phyloP scores from a whole-genome alignment of 2,329 filamentous ascomycete genomes.

The Diaporthe citri region DNA sequence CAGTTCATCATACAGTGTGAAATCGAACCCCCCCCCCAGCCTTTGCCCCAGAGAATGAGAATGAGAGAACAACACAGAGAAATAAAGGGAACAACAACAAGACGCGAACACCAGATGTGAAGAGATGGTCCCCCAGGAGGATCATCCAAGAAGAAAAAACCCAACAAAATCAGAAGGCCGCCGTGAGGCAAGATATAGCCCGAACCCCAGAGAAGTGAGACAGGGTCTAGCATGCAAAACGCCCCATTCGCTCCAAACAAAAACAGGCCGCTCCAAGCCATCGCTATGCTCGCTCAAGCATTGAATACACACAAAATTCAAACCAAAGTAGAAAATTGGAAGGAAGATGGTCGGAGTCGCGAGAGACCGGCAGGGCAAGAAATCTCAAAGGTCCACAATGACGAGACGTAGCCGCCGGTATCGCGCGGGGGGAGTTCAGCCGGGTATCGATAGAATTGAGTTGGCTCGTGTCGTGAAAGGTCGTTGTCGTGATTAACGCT shows the following conservation, averaged over 20 bases:
- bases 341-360: constrained; percentile 12
- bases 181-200: constrained; percentile 40
- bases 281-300: constrained; percentile 39
- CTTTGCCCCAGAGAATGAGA: background rate
- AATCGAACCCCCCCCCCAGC: background rate
- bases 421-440: constrained; percentile 7
- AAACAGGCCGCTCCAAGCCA: constrained; percentile 15
- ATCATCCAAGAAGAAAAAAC: constrained; percentile 6
- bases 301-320: constrained; percentile 30
- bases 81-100: background rate
- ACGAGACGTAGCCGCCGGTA: constrained; percentile 24
- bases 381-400: constrained; percentile 4
- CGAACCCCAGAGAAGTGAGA: constrained; percentile 28
- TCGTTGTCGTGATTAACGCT: constrained; percentile 2
- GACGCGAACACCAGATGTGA: background rate
- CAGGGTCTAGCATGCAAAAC: constrained; percentile 36
- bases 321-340: constrained; percentile 22
- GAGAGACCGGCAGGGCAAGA: constrained; percentile 28
- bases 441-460: constrained; percentile 9
- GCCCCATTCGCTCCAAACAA: constrained; percentile 23
- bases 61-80: background rate
- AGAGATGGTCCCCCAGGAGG: background rate
- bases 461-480: constrained; percentile 21
- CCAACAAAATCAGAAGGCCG: constrained; percentile 29
- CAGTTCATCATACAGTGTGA: constrained; percentile 23